Evolutionary conservation across 2,329 filamentous ascomycete genomes (phyloP).

Genomic region (Escovopsis sp.): DNA sequence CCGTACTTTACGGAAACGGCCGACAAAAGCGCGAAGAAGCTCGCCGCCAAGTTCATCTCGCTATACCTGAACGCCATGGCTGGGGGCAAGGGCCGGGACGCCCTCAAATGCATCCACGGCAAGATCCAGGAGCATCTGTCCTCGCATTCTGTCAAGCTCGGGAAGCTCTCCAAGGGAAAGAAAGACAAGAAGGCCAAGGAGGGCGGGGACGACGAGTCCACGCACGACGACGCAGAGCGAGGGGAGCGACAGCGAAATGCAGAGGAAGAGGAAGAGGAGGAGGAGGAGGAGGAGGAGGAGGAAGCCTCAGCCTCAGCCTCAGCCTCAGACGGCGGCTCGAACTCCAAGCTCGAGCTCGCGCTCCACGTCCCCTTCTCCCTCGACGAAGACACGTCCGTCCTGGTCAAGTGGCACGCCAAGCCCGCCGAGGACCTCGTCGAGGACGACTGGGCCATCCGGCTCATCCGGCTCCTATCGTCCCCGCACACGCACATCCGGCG

Average conservation of each 20-base stretch:
- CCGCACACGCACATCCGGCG: slow-evolving; percentile 60
- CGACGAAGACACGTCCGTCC: slow-evolving; percentile 35
- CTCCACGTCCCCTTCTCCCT: slow-evolving; percentile 32
- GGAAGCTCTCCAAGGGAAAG: slow-evolving; percentile 6
- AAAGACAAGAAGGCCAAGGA: slow-evolving; percentile 7
- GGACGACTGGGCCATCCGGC: slow-evolving; percentile 53
- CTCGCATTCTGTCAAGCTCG: slow-evolving; percentile 10
- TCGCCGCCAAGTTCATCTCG: slow-evolving; percentile 44
- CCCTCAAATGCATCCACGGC: slow-evolving; percentile 15
- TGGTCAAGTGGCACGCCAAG: slow-evolving; percentile 58
- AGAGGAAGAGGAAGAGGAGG: background rate
- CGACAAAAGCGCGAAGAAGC: slow-evolving; percentile 25
- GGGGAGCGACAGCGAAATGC: background rate
- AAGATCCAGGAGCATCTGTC: slow-evolving; percentile 19
- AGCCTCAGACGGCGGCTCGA: slow-evolving; percentile 3
- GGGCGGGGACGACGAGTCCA: background rate
- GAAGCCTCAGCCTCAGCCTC: no score
- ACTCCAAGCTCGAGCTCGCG: slow-evolving; percentile 34
- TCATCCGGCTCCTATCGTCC: slow-evolving; percentile 66
- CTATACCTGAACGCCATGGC: slow-evolving; percentile 40
- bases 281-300: background rate
- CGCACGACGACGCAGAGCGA: slow-evolving; percentile 7
- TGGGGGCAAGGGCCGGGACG: slow-evolving; percentile 24
- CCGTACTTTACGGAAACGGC: slow-evolving; percentile 47
- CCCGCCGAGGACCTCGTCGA: slow-evolving; percentile 66